Evolutionary conservation across 2,329 filamentous ascomycete species (phyloP), one percentile per base, ranked within the genome.

Genomic region (Colletotrichum sp.): DNA sequence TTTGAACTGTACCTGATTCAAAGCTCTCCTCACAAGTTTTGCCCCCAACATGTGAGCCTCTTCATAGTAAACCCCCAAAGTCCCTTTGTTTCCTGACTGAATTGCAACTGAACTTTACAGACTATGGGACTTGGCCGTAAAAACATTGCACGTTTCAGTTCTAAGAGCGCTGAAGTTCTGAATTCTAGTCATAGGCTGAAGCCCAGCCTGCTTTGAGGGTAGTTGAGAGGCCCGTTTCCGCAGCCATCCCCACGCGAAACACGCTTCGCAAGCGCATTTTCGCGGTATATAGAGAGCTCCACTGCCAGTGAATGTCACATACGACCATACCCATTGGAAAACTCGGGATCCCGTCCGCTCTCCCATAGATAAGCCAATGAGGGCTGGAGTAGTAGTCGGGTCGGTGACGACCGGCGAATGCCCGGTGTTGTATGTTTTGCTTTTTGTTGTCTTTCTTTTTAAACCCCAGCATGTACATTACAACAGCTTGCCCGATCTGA

Each of bases 271-370:
- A 52, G 10, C n/a, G n/a, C n/a, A 18, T 52, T 12, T 21, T 5
- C 8, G 44, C 6, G 16, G 44, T 52, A 52, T 21, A 52, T 52
- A 13, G 10, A 21, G 10, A 52, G 44, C 44, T 21, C 2, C 3
- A 13, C n/a, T 52, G 8, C 6, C 0, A 0, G 0, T 7, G 1
- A 0, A 12, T 9, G 0, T 6, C 6, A 52, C 44, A 52, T 52
- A 52, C 44, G 44, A 52, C 44, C 6, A 52, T 21, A 52, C 44
- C 44, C 6, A 52, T 52, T 52, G 44, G 44, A 52, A 52, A 52
- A 52, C n/a, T 52, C 6, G 44, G 44, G 44, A 52, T 52, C 44
- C n/a, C 44, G 44, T 52, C 44, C 44, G 44, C 44, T 52, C 44
- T 52, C 44, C 44, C 6, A 21, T 49, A 49, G 44, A 21, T 13